Conservation (phyloP, 2,329 filamentous ascomycete species). For the Aspergillus aculeatus region DNA sequence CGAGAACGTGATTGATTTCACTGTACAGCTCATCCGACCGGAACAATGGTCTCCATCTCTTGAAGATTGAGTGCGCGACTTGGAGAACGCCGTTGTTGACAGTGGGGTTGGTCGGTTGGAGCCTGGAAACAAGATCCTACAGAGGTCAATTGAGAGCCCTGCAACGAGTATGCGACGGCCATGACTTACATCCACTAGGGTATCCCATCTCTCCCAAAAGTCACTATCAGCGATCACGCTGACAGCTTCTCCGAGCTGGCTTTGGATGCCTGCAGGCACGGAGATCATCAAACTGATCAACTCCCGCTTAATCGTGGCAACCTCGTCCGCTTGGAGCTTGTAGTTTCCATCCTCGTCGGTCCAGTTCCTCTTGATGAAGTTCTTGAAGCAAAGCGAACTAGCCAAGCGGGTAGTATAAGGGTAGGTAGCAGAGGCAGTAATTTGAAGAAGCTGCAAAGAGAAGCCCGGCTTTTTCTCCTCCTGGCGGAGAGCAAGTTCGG, state of each 20-base stretch:
- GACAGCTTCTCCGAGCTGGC: constrained; percentile 93
- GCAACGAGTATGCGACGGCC: background rate
- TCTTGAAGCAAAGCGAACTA: constrained; percentile 94
- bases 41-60: constrained; percentile 91
- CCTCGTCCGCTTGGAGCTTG: constrained; percentile 79
- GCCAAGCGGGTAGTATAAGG: constrained; percentile 79
- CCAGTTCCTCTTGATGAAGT: constrained; percentile 94
- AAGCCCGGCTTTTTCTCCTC: constrained; percentile 84
- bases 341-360: constrained; percentile 94
- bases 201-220: constrained; percentile 95
- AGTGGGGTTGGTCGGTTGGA: constrained; percentile 76
- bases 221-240: constrained; percentile 97
- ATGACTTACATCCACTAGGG: constrained; percentile 71
- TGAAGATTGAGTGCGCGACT: constrained; percentile 97
- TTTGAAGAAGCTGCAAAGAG: constrained; percentile 82
- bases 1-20: constrained; percentile 94
- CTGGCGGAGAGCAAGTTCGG: constrained; percentile 74
- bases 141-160: constrained; percentile 12
- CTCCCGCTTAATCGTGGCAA: constrained; percentile 87
- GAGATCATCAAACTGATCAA: constrained; percentile 96
- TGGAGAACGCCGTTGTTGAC: constrained; percentile 93
- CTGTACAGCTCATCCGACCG: constrained; percentile 87
- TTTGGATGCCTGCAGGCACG: constrained; percentile 81
- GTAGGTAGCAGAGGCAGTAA: constrained; percentile 73
- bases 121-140: constrained; percentile 80